A percentile compares a stretch with the other conserved stretches of the same genome.
Evolutionary conservation across 768 basidiomycete genomes (phyloP).

Genomic region (Lactarius indigo): DNA sequence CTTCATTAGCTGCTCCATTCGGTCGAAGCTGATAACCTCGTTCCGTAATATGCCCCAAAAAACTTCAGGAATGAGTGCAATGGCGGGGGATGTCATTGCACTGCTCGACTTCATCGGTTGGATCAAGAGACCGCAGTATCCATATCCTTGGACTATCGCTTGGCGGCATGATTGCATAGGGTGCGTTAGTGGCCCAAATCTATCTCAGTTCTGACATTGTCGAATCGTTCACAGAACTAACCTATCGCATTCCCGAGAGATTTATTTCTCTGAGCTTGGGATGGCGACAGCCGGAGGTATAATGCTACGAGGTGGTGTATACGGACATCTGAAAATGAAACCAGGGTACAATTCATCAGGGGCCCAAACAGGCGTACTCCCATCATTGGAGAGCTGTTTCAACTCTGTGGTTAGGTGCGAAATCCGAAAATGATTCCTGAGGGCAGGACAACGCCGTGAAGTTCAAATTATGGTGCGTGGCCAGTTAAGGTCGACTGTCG

Average conservation of each 20-base stretch:
- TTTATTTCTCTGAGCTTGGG: conserved; percentile 62
- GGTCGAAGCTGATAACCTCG: neutral
- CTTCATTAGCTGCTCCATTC: conserved; percentile 9
- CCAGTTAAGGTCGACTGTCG: neutral
- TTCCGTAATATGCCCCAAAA: neutral
- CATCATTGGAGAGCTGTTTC: no score
- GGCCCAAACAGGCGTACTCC: no score
- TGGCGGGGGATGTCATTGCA: conserved; percentile 71
- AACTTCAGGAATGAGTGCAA: conserved; percentile 59
- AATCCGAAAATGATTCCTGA: no score
- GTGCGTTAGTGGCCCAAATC: conserved; percentile 33
- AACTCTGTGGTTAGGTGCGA: no score
- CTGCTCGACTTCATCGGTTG: conserved; percentile 71
- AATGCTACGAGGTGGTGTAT: neutral
- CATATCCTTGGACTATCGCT: conserved; percentile 74
- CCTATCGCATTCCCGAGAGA: conserved; percentile 59
- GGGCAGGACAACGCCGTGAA: no score
- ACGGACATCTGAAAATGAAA: no score
- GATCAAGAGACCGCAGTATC: conserved; percentile 55
- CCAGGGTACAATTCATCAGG: no score
- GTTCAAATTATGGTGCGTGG: conserved; percentile 35
- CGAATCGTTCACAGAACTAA: conserved; percentile 50
- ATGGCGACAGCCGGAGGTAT: conserved; percentile 64
- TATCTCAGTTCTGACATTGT: neutral
- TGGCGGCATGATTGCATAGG: conserved; percentile 84